A percentile compares a stretch with the other conserved stretches of the same genome.
phyloP scores from a whole-genome alignment of 805 yeast genomes.

The Starmerella gropengiesseri region DNA sequence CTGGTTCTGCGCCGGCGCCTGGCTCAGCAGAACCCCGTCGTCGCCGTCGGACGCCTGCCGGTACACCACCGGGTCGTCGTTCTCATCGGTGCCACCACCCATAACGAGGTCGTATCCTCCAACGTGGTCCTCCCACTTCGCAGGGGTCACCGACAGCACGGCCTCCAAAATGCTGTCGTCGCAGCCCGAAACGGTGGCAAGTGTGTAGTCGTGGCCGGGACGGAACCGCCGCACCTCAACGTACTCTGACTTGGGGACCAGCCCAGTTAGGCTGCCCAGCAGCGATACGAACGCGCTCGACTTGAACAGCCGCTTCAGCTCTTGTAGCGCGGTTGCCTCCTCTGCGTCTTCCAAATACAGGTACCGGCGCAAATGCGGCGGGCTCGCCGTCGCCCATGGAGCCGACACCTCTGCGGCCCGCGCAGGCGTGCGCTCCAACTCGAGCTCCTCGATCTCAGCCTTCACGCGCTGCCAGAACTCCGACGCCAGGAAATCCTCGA shows the following conservation, averaged over 20 bases:
- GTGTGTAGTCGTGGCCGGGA: constrained; percentile 87
- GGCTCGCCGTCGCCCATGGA: constrained; percentile 88
- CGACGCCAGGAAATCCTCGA: constrained; percentile 50
- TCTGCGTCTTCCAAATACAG: constrained; percentile 54
- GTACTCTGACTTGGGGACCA: constrained; percentile 52
- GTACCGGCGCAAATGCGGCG: constrained; percentile 87
- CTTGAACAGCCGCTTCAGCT: constrained; percentile 47
- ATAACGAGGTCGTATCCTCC: constrained; percentile 95
- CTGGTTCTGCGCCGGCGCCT: constrained; percentile 76
- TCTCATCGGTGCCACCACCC: constrained; percentile 38
- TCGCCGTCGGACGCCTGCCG: constrained; percentile 46
- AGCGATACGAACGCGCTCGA: constrained; percentile 59
- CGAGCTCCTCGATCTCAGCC: constrained; percentile 42
- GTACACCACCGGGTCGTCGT: constrained; percentile 79
- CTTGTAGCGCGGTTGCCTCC: constrained; percentile 26
- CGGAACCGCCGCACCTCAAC: constrained; percentile 74
- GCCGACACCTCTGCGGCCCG: constrained; percentile 11
- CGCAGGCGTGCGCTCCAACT: constrained; percentile 28
- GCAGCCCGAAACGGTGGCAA: constrained; percentile 57
- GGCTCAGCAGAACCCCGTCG: constrained; percentile 65
- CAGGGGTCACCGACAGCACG: constrained; percentile 71
- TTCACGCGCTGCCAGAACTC: constrained; percentile 42
- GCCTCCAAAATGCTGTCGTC: constrained; percentile 54
- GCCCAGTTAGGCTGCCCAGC: constrained; percentile 50
- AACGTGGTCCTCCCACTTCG: constrained; percentile 69